phyloP scores from a whole-genome alignment of 176 grass and related monocot species.

The Dactylis glomerata region DNA sequence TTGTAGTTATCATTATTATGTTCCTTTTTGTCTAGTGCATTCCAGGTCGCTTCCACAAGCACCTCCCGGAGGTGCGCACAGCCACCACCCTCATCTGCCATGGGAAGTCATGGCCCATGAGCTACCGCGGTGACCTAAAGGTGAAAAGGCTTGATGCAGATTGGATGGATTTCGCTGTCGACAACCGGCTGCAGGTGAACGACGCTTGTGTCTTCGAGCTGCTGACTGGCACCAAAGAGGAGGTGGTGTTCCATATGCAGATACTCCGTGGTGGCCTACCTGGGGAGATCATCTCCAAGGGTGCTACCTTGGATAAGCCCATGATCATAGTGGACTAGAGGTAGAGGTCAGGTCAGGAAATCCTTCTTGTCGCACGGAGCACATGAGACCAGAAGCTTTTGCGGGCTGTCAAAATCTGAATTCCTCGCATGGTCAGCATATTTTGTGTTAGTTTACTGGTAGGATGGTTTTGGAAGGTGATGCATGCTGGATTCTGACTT shows the following conservation, averaged over 20 bases:
- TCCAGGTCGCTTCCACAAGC: slow-evolving; percentile 20
- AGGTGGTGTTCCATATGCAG: slow-evolving; percentile 32
- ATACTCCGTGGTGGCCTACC: slow-evolving; percentile 47
- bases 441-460: background rate
- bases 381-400: background rate
- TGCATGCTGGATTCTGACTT: background rate
- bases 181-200: slow-evolving; percentile 26
- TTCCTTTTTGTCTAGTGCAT: slow-evolving; percentile 13
- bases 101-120: slow-evolving; percentile 28
- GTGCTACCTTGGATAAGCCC: slow-evolving; percentile 30
- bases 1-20: background rate
- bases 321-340: slow-evolving; percentile 30
- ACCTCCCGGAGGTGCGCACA: background rate
- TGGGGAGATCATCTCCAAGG: slow-evolving; percentile 25
- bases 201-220: slow-evolving; percentile 51
- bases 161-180: slow-evolving; percentile 37
- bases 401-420: background rate
- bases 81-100: slow-evolving; percentile 17
- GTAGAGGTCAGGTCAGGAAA: background rate
- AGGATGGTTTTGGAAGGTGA: background rate
- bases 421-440: background rate
- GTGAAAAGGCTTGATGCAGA: slow-evolving; percentile 3
- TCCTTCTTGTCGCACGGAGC: background rate
- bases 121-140: slow-evolving; percentile 28
- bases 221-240: background rate